Base-by-base conservation (phyloP, 2,329 filamentous ascomycete species). In the Pseudogymnoascus sp. region DNA sequence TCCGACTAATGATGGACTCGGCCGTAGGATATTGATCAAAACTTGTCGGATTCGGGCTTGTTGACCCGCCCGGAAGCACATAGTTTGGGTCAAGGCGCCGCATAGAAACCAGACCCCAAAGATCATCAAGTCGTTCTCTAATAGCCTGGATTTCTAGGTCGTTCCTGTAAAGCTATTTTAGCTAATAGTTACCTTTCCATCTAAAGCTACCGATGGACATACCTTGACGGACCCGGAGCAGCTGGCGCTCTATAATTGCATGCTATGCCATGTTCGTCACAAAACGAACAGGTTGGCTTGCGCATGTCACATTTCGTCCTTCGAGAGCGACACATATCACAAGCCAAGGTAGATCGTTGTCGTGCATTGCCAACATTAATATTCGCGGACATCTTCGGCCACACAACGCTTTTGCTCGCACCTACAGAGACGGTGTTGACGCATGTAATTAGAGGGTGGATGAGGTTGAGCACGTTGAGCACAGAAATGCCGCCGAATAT, bases 221-320 rank as follows among this genome's bases (percentile, higher is more conserved):
- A 38, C 35, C 19, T 38, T 18, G 35, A 38, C 57, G 59, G 55
- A 28, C 35, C 23, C 33, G 61, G 38, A 26, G 45, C 19, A 33
- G 19, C 26, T 10, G 60, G 12, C 48, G 41, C 34, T 37, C 30
- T 33, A 21, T 63, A 63, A 18, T 21, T 62, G 55, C 62, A 63
- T 33, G 15, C 23, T 18, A 67, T 41, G 10, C 57, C 62, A 45
- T 62, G 65, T n/a, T 35, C 59, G n/a, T 60, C 61, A 39, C 66
- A 68, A 18, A 61, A 65, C 35, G 59, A 58, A 60, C 66, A 68
- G 6, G 56, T 38, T 34, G 66, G 66, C 48, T 61, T 64, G 19
- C 62, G 63, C 8, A 62, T 62, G 52, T 68, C 66, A 60, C 66
- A 68, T 61, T 67, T 68, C 30, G 65, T 67, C 35, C 66, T 62